These are phyloP conservation scores for Erigeron philadelphicus DNA, from an alignment of 140 eudicot species.

Conservation along the genomic window DNA sequence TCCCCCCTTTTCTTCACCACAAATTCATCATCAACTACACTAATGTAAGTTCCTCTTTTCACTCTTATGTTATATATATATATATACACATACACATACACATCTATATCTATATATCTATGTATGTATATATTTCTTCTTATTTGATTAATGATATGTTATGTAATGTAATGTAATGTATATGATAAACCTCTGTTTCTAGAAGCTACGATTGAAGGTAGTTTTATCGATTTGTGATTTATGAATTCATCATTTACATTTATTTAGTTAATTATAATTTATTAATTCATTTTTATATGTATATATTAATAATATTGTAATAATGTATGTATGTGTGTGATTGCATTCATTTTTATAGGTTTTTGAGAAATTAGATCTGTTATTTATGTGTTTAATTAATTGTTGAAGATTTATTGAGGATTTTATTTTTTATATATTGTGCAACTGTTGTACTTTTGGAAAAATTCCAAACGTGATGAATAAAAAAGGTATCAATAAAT, in stretches of 20 bases:
- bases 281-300: not conserved
- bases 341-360: constrained; percentile 16
- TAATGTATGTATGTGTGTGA: constrained; percentile 29
- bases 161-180: constrained; percentile 3
- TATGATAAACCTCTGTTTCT: constrained; percentile 4
- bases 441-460: not conserved
- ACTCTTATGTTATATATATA: not conserved
- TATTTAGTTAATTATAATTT: not conserved
- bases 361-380: constrained; percentile 30
- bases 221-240: constrained; percentile 20
- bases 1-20: constrained; percentile 33
- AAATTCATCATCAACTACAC: constrained; percentile 19
- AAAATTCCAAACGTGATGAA: constrained; percentile 35
- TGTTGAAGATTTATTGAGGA: constrained; percentile 15
- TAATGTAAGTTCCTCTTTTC: constrained; percentile 29
- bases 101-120: not conserved
- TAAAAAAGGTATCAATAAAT: constrained; percentile 32
- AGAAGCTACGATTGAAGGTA: constrained; percentile 7
- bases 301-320: not conserved
- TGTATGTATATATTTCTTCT: not conserved
- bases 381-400: not conserved
- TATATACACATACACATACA: not conserved
- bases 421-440: not conserved
- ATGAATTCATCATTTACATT: not conserved
- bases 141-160: not conserved